Percentiles rank a stretch among this genome's conserved stretches.
phyloP scores from a whole-genome alignment of 2,329 filamentous ascomycete species.

The Trichoderma endophyticum region DNA sequence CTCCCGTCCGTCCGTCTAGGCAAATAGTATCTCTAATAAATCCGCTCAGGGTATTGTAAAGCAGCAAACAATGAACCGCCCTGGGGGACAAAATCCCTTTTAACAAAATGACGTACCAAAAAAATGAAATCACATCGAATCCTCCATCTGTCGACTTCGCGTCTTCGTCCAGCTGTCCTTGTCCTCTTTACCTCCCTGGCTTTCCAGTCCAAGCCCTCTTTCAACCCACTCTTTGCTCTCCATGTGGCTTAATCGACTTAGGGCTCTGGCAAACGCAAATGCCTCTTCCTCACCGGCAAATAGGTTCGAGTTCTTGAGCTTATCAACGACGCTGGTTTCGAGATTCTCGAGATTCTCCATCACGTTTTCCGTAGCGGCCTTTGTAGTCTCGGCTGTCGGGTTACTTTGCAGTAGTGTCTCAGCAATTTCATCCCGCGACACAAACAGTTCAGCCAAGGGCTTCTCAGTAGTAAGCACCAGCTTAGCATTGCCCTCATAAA shows the following conservation, averaged over 20 bases:
- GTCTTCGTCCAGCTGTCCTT: slow-evolving; percentile 63
- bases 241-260: slow-evolving; percentile 87
- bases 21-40: background rate
- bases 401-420: slow-evolving; percentile 52
- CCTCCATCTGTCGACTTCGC: slow-evolving; percentile 65
- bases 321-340: slow-evolving; percentile 77
- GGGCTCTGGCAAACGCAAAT: slow-evolving; percentile 88
- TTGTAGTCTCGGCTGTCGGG: slow-evolving; percentile 42
- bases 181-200: slow-evolving; percentile 61
- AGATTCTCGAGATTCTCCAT: slow-evolving; percentile 90
- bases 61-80: background rate
- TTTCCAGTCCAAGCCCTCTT: slow-evolving; percentile 66
- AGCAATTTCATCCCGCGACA: slow-evolving; percentile 67
- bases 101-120: background rate
- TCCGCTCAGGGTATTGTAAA: slow-evolving; percentile 1
- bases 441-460: slow-evolving; percentile 80
- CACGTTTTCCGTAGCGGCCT: slow-evolving; percentile 71
- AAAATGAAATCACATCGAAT: slow-evolving; percentile 51
- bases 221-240: slow-evolving; percentile 94
- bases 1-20: background rate
- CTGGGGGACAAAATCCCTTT: background rate
- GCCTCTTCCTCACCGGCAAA: slow-evolving; percentile 95
- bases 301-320: slow-evolving; percentile 79
- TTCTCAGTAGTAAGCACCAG: slow-evolving; percentile 88
- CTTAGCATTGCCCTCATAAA: slow-evolving; percentile 92